Evolutionary conservation across 176 grass and related monocot species (phyloP), one percentile per base, ranked within the genome.

Genomic region (Leersia perrieri): DNA sequence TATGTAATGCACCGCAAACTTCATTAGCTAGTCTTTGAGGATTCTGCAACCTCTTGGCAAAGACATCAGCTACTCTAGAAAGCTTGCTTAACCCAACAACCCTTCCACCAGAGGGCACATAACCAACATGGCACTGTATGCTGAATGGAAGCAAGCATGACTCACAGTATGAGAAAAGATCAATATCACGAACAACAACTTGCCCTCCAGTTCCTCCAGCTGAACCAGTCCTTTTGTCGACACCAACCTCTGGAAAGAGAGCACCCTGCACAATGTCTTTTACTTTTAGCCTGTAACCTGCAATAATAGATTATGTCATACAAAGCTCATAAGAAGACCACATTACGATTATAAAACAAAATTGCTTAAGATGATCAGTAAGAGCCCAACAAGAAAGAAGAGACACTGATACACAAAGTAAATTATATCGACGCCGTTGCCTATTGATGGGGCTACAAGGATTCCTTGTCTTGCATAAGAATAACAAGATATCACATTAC

Each of bases 81-180:
- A 99, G 90, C 80, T 99, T 99, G 89, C 97, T 99, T 77, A 99
- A 84, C 23, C 97, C 97, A 77, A 99, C 86, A 26, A 99, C 93
- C 57, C 89, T 84, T 81, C 88, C 85, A 58, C 79, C 87, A 0
- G 93, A 93, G 39, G 97, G 90, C 20, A 93, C 84, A 84, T 99
- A 99, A 12, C 97, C 93, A 80, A 99, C 89, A 91, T 99, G 97
- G 73, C 90, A 96, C 0, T 83, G 87, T 77, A 93, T 80, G 55
- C 87, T 86, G 82, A 99, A 99, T 29, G 97, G 97, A 86, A 99
- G 93, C 69, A 99, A 80, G 88, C 97, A 99, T 31, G 88, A 99
- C 42, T 93, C 93, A 3, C 97, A 99, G 67, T 99, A 95, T 11
- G 97, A 99, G 77, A 91, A 99, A 61, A 96, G 74, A 73, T 91